A percentile compares a stretch with the other conserved stretches of the same genome.
These are phyloP conservation scores for Naganishia cerealis DNA, from an alignment of 1,284 basidiomycete species.

Conservation along the genomic window DNA sequence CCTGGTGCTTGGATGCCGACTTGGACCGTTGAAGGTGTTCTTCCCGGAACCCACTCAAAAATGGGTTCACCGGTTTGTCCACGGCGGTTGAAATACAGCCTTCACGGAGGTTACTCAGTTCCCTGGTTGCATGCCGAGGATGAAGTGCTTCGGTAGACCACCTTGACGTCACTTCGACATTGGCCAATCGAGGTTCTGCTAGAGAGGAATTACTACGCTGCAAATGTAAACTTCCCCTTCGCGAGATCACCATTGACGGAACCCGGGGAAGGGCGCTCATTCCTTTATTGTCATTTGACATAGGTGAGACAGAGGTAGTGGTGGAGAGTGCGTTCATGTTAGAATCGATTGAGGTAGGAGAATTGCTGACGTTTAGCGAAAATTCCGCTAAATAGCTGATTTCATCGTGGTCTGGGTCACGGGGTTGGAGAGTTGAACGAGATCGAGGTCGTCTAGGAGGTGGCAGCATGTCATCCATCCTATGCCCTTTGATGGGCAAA, in stretches of 20 bases:
- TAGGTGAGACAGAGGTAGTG: neutral
- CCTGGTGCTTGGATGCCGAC: neutral
- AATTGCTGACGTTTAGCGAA: neutral
- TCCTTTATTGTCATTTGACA: neutral
- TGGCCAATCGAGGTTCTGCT: constrained; percentile 15
- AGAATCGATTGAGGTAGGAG: neutral
- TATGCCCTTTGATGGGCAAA: neutral
- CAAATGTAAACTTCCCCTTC: neutral
- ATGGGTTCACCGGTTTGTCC: neutral
- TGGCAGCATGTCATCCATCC: neutral
- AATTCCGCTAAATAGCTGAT: neutral
- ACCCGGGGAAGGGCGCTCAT: neutral
- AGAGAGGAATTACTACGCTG: constrained; percentile 4
- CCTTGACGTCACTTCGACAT: constrained; percentile 13
- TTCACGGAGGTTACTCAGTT: neutral
- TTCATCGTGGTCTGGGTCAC: neutral
- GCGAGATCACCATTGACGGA: neutral
- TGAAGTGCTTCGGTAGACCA: neutral
- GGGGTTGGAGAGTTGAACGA: neutral
- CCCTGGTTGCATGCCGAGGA: neutral
- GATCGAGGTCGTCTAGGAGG: neutral
- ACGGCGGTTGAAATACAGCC: neutral
- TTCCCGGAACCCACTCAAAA: neutral
- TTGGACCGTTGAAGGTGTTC: neutral
- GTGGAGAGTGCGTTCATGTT: too few relatives aligned